These are phyloP conservation scores for Candida pseudoviswanathii DNA, from an alignment of 1,139 yeast species.

Conservation along the genomic window DNA sequence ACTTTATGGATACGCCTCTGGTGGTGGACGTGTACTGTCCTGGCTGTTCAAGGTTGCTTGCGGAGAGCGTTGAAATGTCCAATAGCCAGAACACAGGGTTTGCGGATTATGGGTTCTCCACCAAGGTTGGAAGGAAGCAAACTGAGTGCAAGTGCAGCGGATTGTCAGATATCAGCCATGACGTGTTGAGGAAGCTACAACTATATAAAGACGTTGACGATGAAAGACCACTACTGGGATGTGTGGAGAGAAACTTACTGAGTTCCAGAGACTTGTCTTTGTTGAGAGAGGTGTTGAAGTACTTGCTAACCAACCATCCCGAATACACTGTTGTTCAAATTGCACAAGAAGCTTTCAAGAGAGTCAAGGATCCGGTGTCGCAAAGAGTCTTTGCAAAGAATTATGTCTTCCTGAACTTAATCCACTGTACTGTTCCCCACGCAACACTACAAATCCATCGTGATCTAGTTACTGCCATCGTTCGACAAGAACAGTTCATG, in stretches of 20 bases:
- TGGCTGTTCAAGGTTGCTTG: conserved; percentile 1
- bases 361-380: neutral
- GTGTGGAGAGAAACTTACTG: neutral
- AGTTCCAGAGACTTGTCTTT: neutral
- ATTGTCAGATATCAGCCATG: conserved; percentile 1
- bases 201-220: conserved; percentile 1
- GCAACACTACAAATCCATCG: neutral
- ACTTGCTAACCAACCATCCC: neutral
- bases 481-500: conserved; percentile 6
- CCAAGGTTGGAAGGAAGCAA: neutral
- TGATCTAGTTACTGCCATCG: conserved; percentile 3
- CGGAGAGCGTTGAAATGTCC: neutral
- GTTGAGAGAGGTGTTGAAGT: neutral
- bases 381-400: neutral
- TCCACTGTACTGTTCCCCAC: conserved; percentile 3
- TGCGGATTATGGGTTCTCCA: conserved; percentile 2
- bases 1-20: neutral
- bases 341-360: neutral
- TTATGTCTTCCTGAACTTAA: conserved; percentile 2
- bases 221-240: conserved; percentile 1
- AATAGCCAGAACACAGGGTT: conserved; percentile 1
- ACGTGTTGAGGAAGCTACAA: conserved; percentile 2
- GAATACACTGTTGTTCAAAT: neutral
- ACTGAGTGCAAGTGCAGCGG: neutral
- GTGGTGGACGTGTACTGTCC: conserved; percentile 2